These are phyloP conservation scores for Pichia cephalocereana DNA, from an alignment of 805 yeast species.

Conservation along the genomic window DNA sequence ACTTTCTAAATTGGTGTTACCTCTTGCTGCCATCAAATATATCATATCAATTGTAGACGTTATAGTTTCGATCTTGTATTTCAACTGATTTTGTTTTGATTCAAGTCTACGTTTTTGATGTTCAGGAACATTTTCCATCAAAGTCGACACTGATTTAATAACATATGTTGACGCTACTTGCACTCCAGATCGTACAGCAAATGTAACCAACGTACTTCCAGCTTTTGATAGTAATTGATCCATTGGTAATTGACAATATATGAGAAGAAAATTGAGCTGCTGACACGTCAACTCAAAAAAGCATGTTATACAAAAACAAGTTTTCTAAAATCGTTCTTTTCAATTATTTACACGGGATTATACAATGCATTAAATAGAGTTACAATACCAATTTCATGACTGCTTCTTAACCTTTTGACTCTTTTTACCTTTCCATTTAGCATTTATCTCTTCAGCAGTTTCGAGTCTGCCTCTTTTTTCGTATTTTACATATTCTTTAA, in stretches of 20 bases:
- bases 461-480: conserved; percentile 49
- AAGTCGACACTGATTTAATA: conserved; percentile 47
- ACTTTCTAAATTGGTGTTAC: conserved; percentile 47
- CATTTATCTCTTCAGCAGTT: conserved; percentile 61
- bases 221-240: conserved; percentile 41
- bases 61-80: conserved; percentile 50
- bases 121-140: conserved; percentile 46
- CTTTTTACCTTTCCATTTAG: conserved; percentile 43
- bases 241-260: conserved; percentile 16
- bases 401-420: too few species aligned
- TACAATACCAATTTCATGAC: too few species aligned
- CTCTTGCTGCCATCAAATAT: conserved; percentile 51
- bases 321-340: too few species aligned
- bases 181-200: conserved; percentile 70
- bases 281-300: too few species aligned
- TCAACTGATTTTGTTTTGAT: conserved; percentile 34
- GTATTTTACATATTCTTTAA: conserved; percentile 48
- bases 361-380: too few species aligned
- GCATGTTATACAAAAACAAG: too few species aligned
- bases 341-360: too few species aligned
- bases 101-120: conserved; percentile 27
- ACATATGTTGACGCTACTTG: conserved; percentile 70
- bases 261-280: too few species aligned
- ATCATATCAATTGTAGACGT: conserved; percentile 62
- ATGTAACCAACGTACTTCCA: conserved; percentile 69